Base-by-base conservation (phyloP, 1,139 yeast species). In the Zygosaccharomyces pseudobailii region DNA sequence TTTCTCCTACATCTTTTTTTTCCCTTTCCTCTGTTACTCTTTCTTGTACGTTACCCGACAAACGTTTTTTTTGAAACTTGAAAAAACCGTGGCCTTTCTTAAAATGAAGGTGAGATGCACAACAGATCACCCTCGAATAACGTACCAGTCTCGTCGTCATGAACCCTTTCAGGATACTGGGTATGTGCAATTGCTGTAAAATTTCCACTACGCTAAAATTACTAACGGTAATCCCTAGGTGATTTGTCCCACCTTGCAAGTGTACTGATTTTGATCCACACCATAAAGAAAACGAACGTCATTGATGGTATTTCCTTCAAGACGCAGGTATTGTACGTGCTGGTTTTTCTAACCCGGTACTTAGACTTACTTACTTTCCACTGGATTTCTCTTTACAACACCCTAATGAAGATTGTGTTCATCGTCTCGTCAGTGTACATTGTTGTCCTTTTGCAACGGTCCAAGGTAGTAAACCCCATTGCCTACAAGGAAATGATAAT, bases 241-340 rank as follows among this genome's bases (percentile, higher is more conserved):
- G 98, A 92, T 64, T 65, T 87, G 51, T 80, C 94, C 44, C 98
- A 92, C 66, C 72, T 87, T 66, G 82, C 86, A 36, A 84, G 95
- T 61, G 85, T 87, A 52, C 71, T 87, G 51, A 76, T 92, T 51
- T 74, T 92, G 54, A 73, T 90, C 46, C 82, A 80, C 51, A 80
- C 89, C 43, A 87, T 92, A 59, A 79, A 74, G 51, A 66, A 70
- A 22, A 77, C 85, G 50, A 73, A 74, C 56, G 83, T 95, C 9
- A 82, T 85, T 47, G 79, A 82, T 37, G 98, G 98, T 32, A 78
- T 92, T 47, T 89, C 97, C 3, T 72, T 88, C 65, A 90, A 90
- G 70, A 87, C 97, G 0, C 97, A 92, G 65, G 72, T 79, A 1
- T 71, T 92, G 41, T 92, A 92, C 63, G 81, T 80, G 33, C 54